A percentile compares a stretch with the other conserved stretches of the same genome.
phyloP scores from a whole-genome alignment of 148 eudicot species.

The Fallopia convolvulus region DNA sequence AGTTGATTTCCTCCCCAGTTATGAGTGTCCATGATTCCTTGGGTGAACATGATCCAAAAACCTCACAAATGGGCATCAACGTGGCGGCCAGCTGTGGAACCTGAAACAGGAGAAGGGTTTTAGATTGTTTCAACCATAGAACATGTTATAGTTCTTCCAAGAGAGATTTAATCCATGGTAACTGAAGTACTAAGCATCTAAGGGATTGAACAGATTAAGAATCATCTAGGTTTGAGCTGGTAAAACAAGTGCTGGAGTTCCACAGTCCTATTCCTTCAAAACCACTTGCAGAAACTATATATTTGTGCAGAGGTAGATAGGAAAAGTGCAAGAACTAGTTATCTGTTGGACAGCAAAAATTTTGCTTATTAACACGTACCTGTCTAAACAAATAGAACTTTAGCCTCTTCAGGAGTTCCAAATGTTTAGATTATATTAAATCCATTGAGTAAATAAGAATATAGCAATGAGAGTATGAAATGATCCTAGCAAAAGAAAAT shows the following conservation, averaged over 20 bases:
- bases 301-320: neutral
- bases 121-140: neutral
- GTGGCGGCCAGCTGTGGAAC: conserved; percentile 93
- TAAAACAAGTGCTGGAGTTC: neutral
- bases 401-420: neutral
- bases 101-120: conserved; percentile 26
- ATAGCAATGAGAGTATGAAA: neutral
- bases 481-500: neutral
- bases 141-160: neutral
- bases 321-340: neutral
- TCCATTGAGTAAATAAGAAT: neutral
- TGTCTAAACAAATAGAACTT: neutral
- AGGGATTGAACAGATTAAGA: neutral
- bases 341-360: neutral
- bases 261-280: neutral
- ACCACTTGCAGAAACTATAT: neutral
- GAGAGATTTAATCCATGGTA: neutral
- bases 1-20: conserved; percentile 65
- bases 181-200: neutral
- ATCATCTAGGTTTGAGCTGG: neutral
- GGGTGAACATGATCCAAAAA: conserved; percentile 81
- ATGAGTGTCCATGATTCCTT: conserved; percentile 53
- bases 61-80: conserved; percentile 95
- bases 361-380: neutral
- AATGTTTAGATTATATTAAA: neutral